A percentile compares a stretch with the other conserved stretches of the same genome.
phyloP scores from a whole-genome alignment of 176 grass and related monocot species.

The Musa beccarii region DNA sequence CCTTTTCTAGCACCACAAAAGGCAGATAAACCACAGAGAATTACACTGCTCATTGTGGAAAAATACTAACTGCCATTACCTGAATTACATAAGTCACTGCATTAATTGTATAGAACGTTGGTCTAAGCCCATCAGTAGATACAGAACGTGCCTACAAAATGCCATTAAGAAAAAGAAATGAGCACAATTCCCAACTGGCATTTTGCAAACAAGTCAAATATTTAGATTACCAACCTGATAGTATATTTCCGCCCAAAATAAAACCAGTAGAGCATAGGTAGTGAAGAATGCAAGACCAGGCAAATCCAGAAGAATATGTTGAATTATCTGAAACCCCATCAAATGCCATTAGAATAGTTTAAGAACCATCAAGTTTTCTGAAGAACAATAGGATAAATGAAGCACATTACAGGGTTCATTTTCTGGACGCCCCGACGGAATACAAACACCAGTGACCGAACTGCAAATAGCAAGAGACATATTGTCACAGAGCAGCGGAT shows the following conservation, averaged over 20 bases:
- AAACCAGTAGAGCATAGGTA: conserved; percentile 62
- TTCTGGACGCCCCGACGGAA: background rate
- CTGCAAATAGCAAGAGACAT: background rate
- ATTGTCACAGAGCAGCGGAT: no score
- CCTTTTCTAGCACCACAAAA: no score
- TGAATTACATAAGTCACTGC: conserved; percentile 44
- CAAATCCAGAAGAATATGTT: conserved; percentile 74
- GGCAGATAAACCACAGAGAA: background rate
- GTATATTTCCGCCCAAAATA: conserved; percentile 90
- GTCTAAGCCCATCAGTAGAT: conserved; percentile 52
- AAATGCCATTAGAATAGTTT: no score
- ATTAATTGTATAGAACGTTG: conserved; percentile 52
- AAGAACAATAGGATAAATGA: background rate
- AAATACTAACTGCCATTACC: conserved; percentile 19
- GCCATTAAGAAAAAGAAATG: background rate
- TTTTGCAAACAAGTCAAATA: no score
- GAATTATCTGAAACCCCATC: conserved; percentile 42
- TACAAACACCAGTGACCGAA: background rate
- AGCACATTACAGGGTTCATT: background rate
- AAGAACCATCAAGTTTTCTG: no score
- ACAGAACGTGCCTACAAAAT: conserved; percentile 35
- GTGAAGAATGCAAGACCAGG: conserved; percentile 88
- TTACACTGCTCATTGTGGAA: no score
- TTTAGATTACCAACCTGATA: conserved; percentile 39
- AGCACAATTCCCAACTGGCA: background rate